A percentile compares a stretch with the other conserved stretches of the same genome.
Evolutionary conservation across 768 basidiomycete species (phyloP).

Genomic region (Rhizopogon vesiculosus): DNA sequence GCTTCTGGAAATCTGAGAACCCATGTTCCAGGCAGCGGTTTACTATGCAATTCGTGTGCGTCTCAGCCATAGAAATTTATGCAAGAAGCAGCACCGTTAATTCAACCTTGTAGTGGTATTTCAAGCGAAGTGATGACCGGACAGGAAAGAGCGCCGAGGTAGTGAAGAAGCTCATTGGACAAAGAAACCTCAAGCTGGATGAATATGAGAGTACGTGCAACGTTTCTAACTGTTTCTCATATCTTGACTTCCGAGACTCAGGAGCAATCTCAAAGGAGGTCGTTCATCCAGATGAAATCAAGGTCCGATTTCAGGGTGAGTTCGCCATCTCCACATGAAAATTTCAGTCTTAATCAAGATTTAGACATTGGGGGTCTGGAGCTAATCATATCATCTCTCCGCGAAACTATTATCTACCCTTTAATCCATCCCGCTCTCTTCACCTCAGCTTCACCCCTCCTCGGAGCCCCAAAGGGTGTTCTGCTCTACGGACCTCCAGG

Average conservation of each 20-base stretch:
- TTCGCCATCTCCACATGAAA: neutral
- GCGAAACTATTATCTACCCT: slow-evolving; percentile 95
- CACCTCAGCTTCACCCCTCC: slow-evolving; percentile 70
- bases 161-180: slow-evolving; percentile 32
- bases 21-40: neutral
- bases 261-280: slow-evolving; percentile 89
- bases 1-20: neutral
- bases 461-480: slow-evolving; percentile 93
- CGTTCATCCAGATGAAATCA: slow-evolving; percentile 88
- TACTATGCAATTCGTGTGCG: neutral
- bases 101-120: neutral
- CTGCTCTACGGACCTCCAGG: slow-evolving; percentile 95
- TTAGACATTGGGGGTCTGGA: slow-evolving; percentile 92
- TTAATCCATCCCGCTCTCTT: slow-evolving; percentile 89
- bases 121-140: neutral
- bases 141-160: neutral
- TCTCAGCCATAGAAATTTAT: neutral
- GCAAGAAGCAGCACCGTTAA: neutral
- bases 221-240: neutral
- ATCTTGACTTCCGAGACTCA: slow-evolving; percentile 20
- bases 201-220: slow-evolving; percentile 83
- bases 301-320: slow-evolving; percentile 68
- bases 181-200: slow-evolving; percentile 70
- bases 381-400: slow-evolving; percentile 79
- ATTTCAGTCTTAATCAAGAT: neutral